Evolutionary conservation across 768 basidiomycete genomes (phyloP).

Genomic region (Leccinum subgranulosum): DNA sequence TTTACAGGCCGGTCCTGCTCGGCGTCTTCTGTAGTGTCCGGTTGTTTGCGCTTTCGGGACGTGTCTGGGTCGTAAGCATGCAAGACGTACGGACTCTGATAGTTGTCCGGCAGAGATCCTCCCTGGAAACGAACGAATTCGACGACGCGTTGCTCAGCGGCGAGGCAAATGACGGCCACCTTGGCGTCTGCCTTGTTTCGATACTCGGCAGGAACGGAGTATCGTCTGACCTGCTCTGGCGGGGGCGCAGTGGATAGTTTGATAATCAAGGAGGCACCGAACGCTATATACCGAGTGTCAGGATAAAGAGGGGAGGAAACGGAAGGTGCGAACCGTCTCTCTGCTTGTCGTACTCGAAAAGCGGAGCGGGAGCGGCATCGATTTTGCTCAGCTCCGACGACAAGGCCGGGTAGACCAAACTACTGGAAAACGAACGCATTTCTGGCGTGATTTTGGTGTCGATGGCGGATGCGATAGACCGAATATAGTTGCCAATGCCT

Average conservation of each 20-base stretch:
- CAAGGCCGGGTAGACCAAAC: conserved; percentile 45
- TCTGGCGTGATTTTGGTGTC: conserved; percentile 46
- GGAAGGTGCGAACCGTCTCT: conserved; percentile 45
- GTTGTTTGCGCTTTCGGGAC: conserved; percentile 37
- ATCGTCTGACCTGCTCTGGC: conserved; percentile 40
- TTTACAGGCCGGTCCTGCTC: conserved; percentile 16
- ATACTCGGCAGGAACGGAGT: conserved; percentile 48
- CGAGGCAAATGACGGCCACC: conserved; percentile 49
- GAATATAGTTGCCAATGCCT: conserved; percentile 57
- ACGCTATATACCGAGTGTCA: conserved; percentile 39
- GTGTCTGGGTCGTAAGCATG: conserved; percentile 24
- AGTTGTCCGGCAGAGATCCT: conserved; percentile 37
- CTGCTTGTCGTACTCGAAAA: conserved; percentile 42
- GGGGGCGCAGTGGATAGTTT: conserved; percentile 34
- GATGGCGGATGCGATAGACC: conserved; percentile 37
- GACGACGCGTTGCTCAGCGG: conserved; percentile 53
- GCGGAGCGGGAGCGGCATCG: conserved; percentile 35
- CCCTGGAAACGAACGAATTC: conserved; percentile 61
- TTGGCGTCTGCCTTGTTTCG: conserved; percentile 61
- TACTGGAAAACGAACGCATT: conserved; percentile 43
- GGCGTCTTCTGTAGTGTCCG: conserved; percentile 18
- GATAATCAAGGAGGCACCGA: conserved; percentile 49
- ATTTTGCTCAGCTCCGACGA: conserved; percentile 44
- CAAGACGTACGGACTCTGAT: conserved; percentile 36
- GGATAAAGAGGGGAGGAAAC: background rate